Evolutionary conservation across 1,284 basidiomycete species (phyloP).

Genomic region (Psilocybe mexicana): DNA sequence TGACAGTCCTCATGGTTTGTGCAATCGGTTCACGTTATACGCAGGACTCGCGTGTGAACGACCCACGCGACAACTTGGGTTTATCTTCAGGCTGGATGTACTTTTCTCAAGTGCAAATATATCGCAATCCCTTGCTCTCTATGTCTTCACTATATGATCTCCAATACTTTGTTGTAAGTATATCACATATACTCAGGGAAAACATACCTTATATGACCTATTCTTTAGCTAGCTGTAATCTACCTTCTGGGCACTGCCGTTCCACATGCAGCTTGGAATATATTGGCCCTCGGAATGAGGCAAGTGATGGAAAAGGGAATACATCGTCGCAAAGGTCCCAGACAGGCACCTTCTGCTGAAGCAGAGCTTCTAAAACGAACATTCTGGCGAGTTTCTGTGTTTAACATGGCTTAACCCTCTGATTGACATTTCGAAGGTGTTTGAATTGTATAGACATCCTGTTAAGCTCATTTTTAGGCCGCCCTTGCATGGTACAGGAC

Average conservation of each 20-base stretch:
- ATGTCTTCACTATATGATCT: constrained; percentile 64
- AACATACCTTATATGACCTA: not conserved
- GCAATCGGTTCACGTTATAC: constrained; percentile 62
- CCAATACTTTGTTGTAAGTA: constrained; percentile 53
- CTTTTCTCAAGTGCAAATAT: constrained; percentile 55
- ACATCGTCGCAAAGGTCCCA: constrained; percentile 47
- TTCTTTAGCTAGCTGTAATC: constrained; percentile 12
- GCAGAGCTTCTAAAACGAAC: constrained; percentile 69
- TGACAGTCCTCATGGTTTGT: constrained; percentile 59
- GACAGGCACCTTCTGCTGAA: constrained; percentile 39
- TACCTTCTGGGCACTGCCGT: constrained; percentile 28
- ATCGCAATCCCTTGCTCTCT: constrained; percentile 49
- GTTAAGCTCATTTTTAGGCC: constrained; percentile 68
- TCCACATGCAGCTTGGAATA: constrained; percentile 32
- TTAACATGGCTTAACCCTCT: not conserved
- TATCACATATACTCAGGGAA: not conserved
- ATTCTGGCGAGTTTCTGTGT: constrained; percentile 53
- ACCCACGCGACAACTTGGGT: constrained; percentile 36
- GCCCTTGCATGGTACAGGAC: constrained; percentile 76
- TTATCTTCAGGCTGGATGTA: constrained; percentile 71
- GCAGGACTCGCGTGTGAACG: constrained; percentile 63
- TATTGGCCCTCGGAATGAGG: constrained; percentile 39
- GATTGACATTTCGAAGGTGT: constrained; percentile 39
- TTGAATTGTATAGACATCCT: constrained; percentile 62
- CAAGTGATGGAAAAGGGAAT: constrained; percentile 45